Evolutionary conservation across 192 early-diverging fungal genomes (phyloP).

Genomic region (Coemansia sp.): DNA sequence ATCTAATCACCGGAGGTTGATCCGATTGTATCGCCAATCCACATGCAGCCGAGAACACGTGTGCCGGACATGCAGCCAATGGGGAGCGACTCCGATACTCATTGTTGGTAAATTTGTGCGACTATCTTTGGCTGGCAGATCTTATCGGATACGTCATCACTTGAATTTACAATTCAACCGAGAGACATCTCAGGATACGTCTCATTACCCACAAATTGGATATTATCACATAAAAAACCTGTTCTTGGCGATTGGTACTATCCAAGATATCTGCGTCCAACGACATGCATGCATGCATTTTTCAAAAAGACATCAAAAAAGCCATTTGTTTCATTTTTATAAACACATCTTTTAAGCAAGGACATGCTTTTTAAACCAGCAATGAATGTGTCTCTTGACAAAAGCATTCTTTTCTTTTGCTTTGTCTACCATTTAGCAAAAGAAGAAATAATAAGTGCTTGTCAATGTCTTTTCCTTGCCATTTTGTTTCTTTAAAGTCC

Average conservation of each 20-base stretch:
- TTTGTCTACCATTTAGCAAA: conserved; percentile 1
- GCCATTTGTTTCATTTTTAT: neutral
- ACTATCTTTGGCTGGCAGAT: neutral
- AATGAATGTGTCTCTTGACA: neutral
- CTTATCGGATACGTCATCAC: neutral
- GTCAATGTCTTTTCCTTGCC: neutral
- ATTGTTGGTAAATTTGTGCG: neutral
- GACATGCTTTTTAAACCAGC: neutral
- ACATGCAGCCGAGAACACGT: neutral
- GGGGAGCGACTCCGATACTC: neutral
- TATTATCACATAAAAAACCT: neutral
- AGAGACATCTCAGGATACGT: neutral
- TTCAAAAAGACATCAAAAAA: neutral
- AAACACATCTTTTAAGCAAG: neutral
- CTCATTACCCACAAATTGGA: neutral
- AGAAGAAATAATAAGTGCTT: neutral
- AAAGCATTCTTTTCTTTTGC: neutral
- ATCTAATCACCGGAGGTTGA: neutral
- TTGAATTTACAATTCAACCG: neutral
- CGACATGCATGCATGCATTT: conserved; percentile 3
- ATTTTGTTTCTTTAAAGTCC: neutral
- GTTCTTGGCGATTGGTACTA: neutral
- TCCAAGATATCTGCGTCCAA: neutral
- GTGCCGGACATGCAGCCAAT: neutral
- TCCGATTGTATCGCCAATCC: neutral